These are phyloP conservation scores for Yamadazyma mexicana DNA, from an alignment of 1,139 yeast species.

Conservation along the genomic window DNA sequence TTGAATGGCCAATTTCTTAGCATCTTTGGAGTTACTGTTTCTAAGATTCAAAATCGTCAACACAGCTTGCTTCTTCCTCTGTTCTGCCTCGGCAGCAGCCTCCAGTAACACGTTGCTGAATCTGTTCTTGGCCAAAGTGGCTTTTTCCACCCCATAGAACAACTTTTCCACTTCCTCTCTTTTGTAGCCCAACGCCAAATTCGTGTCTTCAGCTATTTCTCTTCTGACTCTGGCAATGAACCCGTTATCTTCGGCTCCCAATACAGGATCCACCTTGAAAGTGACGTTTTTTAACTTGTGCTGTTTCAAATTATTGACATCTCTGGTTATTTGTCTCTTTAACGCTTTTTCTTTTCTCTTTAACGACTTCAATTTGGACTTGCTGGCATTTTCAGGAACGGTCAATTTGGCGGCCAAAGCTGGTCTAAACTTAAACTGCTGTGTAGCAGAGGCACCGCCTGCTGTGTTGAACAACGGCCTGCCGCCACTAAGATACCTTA, in stretches of 20 bases:
- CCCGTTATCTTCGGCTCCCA: slow-evolving; percentile 68
- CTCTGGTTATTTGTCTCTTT: slow-evolving; percentile 45
- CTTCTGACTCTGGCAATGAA: slow-evolving; percentile 68
- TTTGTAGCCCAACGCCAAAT: slow-evolving; percentile 59
- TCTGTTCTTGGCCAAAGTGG: slow-evolving; percentile 32
- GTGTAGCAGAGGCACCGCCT: background rate
- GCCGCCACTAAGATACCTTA: slow-evolving; percentile 4
- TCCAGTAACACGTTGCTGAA: slow-evolving; percentile 41
- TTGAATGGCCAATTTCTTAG: slow-evolving; percentile 55
- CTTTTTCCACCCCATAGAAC: slow-evolving; percentile 69
- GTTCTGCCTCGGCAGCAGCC: slow-evolving; percentile 46
- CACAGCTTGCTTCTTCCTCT: slow-evolving; percentile 66
- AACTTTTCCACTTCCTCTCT: slow-evolving; percentile 71
- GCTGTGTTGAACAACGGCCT: slow-evolving; percentile 2
- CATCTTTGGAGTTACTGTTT: slow-evolving; percentile 65
- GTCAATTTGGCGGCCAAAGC: slow-evolving; percentile 35
- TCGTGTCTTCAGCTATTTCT: slow-evolving; percentile 54
- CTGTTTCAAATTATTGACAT: slow-evolving; percentile 47
- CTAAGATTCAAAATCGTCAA: slow-evolving; percentile 71
- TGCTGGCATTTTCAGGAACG: slow-evolving; percentile 25
- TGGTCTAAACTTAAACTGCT: slow-evolving; percentile 17
- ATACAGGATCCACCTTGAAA: slow-evolving; percentile 66
- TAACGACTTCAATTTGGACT: slow-evolving; percentile 35
- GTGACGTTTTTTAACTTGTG: slow-evolving; percentile 31
- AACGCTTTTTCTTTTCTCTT: slow-evolving; percentile 43